These are phyloP conservation scores for Pseudoscleropodium purum DNA, from an alignment of 225 moss, liverwort and hornwort species.

Conservation along the genomic window DNA sequence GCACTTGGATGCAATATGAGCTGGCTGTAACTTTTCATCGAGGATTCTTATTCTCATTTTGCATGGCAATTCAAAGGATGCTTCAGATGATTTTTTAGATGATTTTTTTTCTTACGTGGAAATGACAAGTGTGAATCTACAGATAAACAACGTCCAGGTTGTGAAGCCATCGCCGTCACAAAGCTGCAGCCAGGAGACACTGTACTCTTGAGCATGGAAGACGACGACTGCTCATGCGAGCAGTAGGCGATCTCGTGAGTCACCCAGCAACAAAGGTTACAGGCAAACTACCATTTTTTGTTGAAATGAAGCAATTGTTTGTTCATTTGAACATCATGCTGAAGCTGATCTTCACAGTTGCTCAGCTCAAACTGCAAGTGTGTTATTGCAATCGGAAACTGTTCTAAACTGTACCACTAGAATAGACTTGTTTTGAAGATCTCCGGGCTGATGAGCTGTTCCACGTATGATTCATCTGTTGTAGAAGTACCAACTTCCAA, in stretches of 20 bases:
- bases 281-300: neutral
- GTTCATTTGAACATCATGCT: neutral
- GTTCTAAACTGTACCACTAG: neutral
- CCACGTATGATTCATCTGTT: neutral
- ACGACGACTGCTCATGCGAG: slow-evolving; percentile 18
- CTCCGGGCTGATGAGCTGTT: neutral
- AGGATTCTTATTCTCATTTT: neutral
- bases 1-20: neutral
- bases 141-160: slow-evolving; percentile 22
- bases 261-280: neutral
- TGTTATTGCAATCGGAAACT: neutral
- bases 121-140: neutral
- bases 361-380: neutral
- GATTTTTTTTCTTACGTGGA: neutral
- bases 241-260: slow-evolving; percentile 3
- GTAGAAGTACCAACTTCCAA: neutral
- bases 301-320: neutral
- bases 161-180: slow-evolving; percentile 34
- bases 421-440: neutral
- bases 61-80: neutral
- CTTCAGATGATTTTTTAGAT: neutral
- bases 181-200: slow-evolving; percentile 25
- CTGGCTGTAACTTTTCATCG: neutral
- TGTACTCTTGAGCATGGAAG: slow-evolving; percentile 38
- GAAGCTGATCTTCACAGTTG: neutral